Conservation (phyloP, 768 basidiomycete species). For the Termitomyces sp. region DNA sequence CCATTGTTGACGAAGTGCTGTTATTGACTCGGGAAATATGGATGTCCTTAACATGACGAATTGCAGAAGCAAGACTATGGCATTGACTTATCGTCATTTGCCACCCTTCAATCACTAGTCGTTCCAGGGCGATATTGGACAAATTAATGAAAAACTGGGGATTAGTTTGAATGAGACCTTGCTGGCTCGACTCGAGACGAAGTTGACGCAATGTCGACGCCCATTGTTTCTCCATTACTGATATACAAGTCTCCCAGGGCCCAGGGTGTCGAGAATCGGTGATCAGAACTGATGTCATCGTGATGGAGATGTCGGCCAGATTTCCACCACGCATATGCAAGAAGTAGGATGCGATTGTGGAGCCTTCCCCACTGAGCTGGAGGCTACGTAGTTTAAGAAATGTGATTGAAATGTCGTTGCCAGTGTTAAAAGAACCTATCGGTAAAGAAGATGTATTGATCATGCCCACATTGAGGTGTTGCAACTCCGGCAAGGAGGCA, state of each 20-base stretch:
- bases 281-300: neutral
- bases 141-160: neutral
- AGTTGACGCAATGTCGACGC: neutral
- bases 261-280: neutral
- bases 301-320: neutral
- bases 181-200: neutral
- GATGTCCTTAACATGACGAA: neutral
- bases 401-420: neutral
- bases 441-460: neutral
- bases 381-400: neutral
- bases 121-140: neutral
- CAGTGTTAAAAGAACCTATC: neutral
- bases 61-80: neutral
- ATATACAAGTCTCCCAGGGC: neutral
- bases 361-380: neutral
- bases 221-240: neutral
- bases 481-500: slow-evolving; percentile 1
- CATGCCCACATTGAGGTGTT: neutral
- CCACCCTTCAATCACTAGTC: neutral
- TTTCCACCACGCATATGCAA: neutral
- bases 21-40: neutral
- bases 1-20: neutral
- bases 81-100: neutral
- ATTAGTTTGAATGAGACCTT: neutral
- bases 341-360: slow-evolving; percentile 1